Conservation (phyloP, 257 asterid genomes). For the Gentiana dahurica region DNA sequence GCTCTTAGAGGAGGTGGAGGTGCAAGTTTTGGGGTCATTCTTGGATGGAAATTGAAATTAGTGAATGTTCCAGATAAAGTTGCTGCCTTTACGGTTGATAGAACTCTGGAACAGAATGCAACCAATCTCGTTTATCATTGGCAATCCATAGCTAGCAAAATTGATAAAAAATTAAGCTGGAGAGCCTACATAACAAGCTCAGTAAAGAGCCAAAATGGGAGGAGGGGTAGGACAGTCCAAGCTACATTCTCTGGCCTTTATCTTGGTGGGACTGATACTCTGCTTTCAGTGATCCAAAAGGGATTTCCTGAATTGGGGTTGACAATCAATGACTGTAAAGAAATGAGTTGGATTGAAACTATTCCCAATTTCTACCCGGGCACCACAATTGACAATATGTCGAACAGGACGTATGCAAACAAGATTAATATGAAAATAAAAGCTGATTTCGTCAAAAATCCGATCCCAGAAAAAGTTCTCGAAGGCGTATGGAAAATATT, state of each 20-base stretch:
- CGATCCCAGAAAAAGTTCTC: too few relatives aligned
- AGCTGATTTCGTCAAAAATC: too few relatives aligned
- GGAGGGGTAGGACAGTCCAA: neutral
- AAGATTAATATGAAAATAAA: too few relatives aligned
- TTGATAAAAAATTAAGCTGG: neutral
- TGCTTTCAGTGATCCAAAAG: neutral
- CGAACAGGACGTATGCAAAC: too few relatives aligned
- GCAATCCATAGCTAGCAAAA: neutral
- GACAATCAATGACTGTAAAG: neutral
- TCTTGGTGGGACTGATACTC: neutral
- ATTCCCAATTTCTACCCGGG: neutral
- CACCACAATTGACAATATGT: too few relatives aligned
- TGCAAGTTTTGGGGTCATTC: neutral
- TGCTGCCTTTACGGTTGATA: neutral
- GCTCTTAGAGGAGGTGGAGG: conserved; percentile 10
- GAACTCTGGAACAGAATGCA: neutral
- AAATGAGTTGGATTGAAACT: neutral
- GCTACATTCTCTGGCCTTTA: neutral
- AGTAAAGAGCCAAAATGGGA: neutral
- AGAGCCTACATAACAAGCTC: neutral
- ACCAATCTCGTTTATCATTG: neutral
- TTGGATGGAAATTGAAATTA: neutral
- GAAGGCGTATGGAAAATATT: too few relatives aligned
- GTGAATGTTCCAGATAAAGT: neutral
- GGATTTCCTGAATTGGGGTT: neutral